These are phyloP conservation scores for Stephania cephalantha DNA, from an alignment of 164 flowering plant genomes.

Conservation along the genomic window DNA sequence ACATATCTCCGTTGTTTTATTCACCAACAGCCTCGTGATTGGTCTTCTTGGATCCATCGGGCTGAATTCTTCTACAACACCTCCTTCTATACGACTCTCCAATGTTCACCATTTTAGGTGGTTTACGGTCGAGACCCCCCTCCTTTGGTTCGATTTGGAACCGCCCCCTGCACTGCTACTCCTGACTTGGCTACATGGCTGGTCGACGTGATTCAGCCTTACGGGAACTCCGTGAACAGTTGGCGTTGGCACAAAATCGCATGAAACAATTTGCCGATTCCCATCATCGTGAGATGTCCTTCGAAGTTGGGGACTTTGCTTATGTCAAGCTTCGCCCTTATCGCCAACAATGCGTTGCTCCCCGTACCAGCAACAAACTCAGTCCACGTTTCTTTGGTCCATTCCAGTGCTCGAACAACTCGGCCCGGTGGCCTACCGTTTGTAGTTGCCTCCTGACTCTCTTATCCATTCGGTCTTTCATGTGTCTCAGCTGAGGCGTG, in stretches of 20 bases:
- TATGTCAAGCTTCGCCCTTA: not conserved
- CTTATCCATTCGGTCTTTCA: no score
- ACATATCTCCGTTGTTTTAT: not conserved
- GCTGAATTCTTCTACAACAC: not conserved
- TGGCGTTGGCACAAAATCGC: not conserved
- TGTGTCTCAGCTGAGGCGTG: no score
- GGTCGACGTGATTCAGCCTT: not conserved
- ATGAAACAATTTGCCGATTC: not conserved
- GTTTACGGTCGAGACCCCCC: not conserved
- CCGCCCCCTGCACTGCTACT: not conserved
- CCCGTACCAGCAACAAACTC: not conserved
- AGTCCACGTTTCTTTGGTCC: not conserved
- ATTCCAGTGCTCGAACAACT: not conserved
- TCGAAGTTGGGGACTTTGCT: not conserved
- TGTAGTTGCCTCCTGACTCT: not conserved
- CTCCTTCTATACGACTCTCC: not conserved
- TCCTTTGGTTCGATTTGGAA: not conserved
- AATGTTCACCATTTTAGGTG: not conserved
- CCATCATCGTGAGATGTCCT: not conserved
- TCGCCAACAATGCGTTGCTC: not conserved
- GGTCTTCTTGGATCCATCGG: not conserved
- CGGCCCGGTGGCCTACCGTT: not conserved
- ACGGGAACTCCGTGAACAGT: not conserved
- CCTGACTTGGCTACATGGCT: not conserved
- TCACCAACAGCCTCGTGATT: not conserved